These are phyloP conservation scores for Pseudoturritis turrita DNA, from an alignment of 345 rosid species.

Conservation along the genomic window DNA sequence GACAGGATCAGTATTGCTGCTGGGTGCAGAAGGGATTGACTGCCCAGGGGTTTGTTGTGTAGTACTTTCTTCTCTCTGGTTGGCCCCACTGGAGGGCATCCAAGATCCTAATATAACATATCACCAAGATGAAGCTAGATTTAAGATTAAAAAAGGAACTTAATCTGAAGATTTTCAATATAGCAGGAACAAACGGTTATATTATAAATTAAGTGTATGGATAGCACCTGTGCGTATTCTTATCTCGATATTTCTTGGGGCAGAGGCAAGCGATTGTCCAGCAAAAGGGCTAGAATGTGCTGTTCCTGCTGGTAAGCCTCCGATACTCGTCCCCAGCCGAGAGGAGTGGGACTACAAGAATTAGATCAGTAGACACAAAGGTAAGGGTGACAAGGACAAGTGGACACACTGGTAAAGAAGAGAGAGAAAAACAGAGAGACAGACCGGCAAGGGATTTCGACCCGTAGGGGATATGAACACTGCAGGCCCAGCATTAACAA, in stretches of 20 bases:
- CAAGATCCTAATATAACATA: constrained; percentile 40
- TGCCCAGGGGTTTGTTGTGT: constrained; percentile 35
- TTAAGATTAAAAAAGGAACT: background rate
- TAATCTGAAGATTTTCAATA: background rate
- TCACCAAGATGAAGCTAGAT: background rate
- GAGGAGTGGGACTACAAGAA: constrained; percentile 42
- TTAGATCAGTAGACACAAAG: constrained; percentile 6
- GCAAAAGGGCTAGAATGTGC: constrained; percentile 34
- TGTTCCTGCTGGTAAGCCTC: constrained; percentile 39
- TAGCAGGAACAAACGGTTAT: background rate
- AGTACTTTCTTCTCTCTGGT: constrained; percentile 35
- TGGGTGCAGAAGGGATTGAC: constrained; percentile 29
- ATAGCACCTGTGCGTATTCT: constrained; percentile 54
- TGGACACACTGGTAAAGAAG: background rate
- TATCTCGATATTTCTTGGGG: constrained; percentile 57
- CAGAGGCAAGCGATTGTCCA: constrained; percentile 37
- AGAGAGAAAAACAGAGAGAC: constrained; percentile 6
- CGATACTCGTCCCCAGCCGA: constrained; percentile 38
- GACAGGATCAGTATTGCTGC: constrained; percentile 27
- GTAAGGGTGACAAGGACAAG: background rate
- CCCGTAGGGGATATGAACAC: constrained; percentile 48
- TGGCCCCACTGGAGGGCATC: constrained; percentile 29
- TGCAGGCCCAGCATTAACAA: constrained; percentile 57
- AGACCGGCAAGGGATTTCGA: constrained; percentile 47
- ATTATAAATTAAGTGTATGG: background rate